phyloP scores from a whole-genome alignment of 2,329 filamentous ascomycete genomes.

The Botrytis hyacinthi region DNA sequence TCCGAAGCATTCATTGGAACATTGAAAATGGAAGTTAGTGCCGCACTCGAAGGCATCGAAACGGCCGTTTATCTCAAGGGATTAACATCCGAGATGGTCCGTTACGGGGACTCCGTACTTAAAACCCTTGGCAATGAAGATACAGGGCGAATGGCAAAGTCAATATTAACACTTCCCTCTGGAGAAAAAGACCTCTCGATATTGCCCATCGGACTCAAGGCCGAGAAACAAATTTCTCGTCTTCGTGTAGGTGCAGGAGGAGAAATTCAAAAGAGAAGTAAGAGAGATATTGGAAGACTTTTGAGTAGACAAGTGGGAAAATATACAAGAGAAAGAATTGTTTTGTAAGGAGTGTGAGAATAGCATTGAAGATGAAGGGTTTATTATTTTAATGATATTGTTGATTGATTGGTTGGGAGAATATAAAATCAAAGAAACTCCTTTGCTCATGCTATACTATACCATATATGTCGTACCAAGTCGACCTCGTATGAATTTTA shows the following conservation, averaged over 20 bases:
- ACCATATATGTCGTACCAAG: neutral
- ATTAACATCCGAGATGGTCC: conserved; percentile 63
- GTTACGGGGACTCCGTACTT: conserved; percentile 49
- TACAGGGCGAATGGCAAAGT: conserved; percentile 39
- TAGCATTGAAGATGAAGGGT: neutral
- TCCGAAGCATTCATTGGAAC: conserved; percentile 63
- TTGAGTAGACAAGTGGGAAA: conserved; percentile 76
- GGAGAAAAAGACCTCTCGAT: conserved; percentile 46
- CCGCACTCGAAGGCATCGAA: conserved; percentile 69
- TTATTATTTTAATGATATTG: conserved; percentile 8
- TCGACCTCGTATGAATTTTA: neutral
- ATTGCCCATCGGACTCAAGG: conserved; percentile 73
- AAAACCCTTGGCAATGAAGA: conserved; percentile 26
- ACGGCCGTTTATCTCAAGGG: conserved; percentile 65
- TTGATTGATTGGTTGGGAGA: conserved; percentile 11
- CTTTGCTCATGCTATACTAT: neutral
- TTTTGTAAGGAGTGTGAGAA: conserved; percentile 50
- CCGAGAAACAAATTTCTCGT: conserved; percentile 48
- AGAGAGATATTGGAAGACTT: conserved; percentile 72
- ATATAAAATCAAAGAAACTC: neutral
- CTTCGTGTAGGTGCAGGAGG: conserved; percentile 66
- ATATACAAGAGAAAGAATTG: conserved; percentile 79
- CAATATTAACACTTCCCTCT: conserved; percentile 48
- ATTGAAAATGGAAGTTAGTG: conserved; percentile 66
- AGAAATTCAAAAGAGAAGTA: conserved; percentile 66